Conservation (phyloP, 345 rosid genomes). For the Salix purpurea region DNA sequence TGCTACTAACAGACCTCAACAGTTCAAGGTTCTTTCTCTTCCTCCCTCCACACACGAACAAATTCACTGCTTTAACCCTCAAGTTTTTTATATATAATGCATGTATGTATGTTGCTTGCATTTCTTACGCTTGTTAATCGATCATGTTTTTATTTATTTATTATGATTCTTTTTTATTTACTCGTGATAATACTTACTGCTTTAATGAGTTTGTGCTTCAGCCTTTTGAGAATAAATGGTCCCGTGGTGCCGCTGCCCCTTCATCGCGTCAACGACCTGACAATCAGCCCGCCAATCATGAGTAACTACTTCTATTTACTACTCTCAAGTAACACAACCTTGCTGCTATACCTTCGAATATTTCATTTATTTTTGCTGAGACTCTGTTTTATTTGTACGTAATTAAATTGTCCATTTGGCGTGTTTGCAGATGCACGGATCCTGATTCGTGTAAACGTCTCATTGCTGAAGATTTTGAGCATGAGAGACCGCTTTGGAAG, state of each 20-base stretch:
- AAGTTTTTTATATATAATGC: no score
- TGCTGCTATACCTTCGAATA: no score
- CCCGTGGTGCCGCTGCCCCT: constrained; percentile 37
- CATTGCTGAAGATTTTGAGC: constrained; percentile 68
- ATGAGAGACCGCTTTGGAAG: constrained; percentile 86
- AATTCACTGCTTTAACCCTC: no score
- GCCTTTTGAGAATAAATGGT: constrained; percentile 82
- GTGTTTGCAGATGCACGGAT: constrained; percentile 64
- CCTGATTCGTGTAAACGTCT: constrained; percentile 63
- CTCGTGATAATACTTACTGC: background rate
- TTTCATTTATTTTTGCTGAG: no score
- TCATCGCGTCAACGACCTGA: constrained; percentile 43
- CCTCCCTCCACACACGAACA: background rate
- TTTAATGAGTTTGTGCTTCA: constrained; percentile 23
- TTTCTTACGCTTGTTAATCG: no score
- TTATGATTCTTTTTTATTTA: background rate
- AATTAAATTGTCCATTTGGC: constrained; percentile 1
- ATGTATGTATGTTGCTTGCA: background rate
- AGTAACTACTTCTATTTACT: constrained; percentile 26
- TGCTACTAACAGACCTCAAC: constrained; percentile 37
- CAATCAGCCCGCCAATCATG: constrained; percentile 53
- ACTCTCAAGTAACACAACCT: background rate
- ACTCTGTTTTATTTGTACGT: no score
- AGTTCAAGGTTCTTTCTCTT: constrained; percentile 49
- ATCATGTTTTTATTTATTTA: background rate